Conservation (phyloP, 2,329 filamentous ascomycete species). For the Trichoderma oligosporum region DNA sequence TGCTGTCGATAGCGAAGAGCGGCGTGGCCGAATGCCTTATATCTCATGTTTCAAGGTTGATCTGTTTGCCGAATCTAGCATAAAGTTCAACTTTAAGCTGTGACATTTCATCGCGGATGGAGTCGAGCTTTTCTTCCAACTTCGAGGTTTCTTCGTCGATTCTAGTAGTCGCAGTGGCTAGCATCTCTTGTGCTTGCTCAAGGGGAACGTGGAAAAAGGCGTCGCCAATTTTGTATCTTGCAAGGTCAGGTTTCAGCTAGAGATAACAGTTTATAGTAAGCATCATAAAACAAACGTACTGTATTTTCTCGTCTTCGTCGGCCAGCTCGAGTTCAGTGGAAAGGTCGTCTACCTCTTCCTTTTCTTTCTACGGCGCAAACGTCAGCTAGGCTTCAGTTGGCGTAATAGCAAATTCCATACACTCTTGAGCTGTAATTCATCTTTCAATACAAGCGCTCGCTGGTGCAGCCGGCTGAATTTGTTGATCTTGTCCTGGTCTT, state of each 20-base stretch:
- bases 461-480: constrained; percentile 93
- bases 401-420: constrained; percentile 44
- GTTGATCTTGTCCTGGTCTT: constrained; percentile 99
- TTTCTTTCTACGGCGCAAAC: constrained; percentile 71
- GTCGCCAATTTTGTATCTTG: constrained; percentile 93
- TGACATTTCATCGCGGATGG: constrained; percentile 80
- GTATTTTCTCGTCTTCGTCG: constrained; percentile 90
- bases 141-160: constrained; percentile 72
- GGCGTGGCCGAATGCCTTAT: background rate
- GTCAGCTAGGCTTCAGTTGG: constrained; percentile 24
- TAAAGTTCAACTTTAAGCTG: constrained; percentile 89
- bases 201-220: constrained; percentile 87
- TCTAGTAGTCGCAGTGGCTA: constrained; percentile 64
- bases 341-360: constrained; percentile 94
- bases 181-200: constrained; percentile 79
- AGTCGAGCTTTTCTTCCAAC: constrained; percentile 72
- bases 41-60: constrained; percentile 84
- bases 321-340: constrained; percentile 87
- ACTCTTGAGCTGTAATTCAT: constrained; percentile 74
- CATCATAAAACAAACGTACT: constrained; percentile 56
- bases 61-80: constrained; percentile 90
- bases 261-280: background rate
- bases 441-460: constrained; percentile 72
- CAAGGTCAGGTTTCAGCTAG: constrained; percentile 3
- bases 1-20: background rate